Conservation (phyloP, 176 grass and related monocot genomes). For the Phyllostachys edulis region DNA sequence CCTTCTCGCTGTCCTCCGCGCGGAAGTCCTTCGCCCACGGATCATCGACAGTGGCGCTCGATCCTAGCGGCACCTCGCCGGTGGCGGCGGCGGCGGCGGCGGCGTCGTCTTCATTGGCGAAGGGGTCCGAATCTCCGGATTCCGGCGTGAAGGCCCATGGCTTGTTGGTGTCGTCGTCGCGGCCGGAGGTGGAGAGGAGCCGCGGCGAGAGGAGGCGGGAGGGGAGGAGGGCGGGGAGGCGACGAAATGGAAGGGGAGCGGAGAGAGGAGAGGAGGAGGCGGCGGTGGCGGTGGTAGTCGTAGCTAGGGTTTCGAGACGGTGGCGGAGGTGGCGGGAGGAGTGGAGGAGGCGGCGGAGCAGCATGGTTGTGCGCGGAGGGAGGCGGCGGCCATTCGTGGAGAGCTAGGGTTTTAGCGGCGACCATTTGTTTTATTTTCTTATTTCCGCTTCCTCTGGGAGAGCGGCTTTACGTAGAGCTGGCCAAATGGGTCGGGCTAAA, state of each 20-base stretch:
- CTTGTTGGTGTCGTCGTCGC: slow-evolving; percentile 45
- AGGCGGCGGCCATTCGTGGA: slow-evolving; percentile 39
- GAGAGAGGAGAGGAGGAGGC: background rate
- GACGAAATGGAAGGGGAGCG: background rate
- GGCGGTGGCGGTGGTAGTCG: background rate
- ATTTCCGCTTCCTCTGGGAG: background rate
- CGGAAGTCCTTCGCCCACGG: slow-evolving; percentile 38
- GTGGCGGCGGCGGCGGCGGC: background rate
- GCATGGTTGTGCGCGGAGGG: slow-evolving; percentile 46
- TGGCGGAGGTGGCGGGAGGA: slow-evolving; percentile 45
- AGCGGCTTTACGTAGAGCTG: no score
- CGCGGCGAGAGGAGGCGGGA: slow-evolving; percentile 28
- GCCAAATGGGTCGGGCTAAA: no score
- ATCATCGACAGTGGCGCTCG: slow-evolving; percentile 24
- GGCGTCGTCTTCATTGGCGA: slow-evolving; percentile 29
- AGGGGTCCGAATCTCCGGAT: slow-evolving; percentile 39
- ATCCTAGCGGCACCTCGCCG: slow-evolving; percentile 27
- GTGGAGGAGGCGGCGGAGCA: slow-evolving; percentile 58
- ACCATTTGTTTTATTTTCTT: background rate
- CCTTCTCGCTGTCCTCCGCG: slow-evolving; percentile 38
- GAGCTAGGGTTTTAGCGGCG: slow-evolving; percentile 62
- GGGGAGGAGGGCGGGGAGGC: slow-evolving; percentile 5
- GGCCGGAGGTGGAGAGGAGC: slow-evolving; percentile 52
- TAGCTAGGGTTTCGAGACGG: slow-evolving; percentile 32
- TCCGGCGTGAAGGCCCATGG: slow-evolving; percentile 48